Conservation (phyloP, 225 moss, liverwort and hornwort species). For the Thuidium tamariscinum region DNA sequence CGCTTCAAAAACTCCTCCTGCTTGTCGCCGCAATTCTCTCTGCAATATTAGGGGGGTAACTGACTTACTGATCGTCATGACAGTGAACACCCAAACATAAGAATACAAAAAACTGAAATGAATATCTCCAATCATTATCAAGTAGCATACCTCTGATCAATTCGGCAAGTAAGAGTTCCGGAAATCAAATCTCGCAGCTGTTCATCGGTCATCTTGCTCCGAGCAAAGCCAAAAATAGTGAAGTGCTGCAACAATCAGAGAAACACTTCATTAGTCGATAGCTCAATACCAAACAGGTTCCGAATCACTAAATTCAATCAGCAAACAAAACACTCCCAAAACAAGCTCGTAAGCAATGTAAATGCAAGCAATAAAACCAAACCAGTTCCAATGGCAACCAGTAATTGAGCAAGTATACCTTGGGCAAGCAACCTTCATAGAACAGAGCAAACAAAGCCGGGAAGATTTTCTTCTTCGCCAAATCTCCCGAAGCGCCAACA, state of each 20-base stretch:
- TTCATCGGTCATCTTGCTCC: conserved; percentile 79
- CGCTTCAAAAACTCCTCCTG: conserved; percentile 70
- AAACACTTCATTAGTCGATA: neutral
- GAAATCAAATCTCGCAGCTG: conserved; percentile 76
- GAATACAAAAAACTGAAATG: neutral
- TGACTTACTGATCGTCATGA: neutral
- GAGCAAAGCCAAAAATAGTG: conserved; percentile 73
- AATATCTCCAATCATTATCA: neutral
- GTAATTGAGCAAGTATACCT: conserved; percentile 29
- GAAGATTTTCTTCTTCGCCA: conserved; percentile 98
- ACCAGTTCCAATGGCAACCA: neutral
- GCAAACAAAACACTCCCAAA: neutral
- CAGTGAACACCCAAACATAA: neutral
- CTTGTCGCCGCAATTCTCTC: conserved; percentile 84
- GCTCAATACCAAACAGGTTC: neutral
- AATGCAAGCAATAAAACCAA: neutral
- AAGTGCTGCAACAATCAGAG: conserved; percentile 48
- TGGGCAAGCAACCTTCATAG: conserved; percentile 86
- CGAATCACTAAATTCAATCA: neutral
- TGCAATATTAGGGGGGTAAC: neutral
- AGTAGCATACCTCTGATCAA: conserved; percentile 63
- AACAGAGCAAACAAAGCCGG: conserved; percentile 90
- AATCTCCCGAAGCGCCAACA: conserved; percentile 86
- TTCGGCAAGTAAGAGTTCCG: conserved; percentile 76
- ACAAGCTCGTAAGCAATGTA: neutral